Evolutionary conservation across 129 eudicot species (phyloP).

Genomic region (Tanacetum coccineum): DNA sequence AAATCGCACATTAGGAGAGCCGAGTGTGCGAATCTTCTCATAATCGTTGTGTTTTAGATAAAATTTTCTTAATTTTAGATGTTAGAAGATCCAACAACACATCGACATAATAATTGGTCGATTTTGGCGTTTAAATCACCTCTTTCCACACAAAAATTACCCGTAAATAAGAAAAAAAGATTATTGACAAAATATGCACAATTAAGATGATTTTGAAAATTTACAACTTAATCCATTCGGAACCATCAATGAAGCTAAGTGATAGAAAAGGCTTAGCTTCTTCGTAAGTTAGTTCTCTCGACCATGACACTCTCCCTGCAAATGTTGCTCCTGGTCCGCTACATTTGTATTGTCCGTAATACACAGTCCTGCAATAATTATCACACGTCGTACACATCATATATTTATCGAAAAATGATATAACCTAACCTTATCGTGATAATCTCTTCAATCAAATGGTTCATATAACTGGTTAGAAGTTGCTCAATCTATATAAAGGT

Average conservation of each 20-base stretch:
- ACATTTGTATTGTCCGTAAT: conserved; percentile 96
- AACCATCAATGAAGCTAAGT: conserved; percentile 91
- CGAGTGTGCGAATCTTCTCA: background rate
- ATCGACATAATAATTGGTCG: conserved; percentile 15
- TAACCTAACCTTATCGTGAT: too few species aligned
- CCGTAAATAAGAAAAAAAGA: background rate
- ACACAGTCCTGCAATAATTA: conserved; percentile 67
- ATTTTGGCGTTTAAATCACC: conserved; percentile 6
- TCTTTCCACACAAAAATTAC: background rate
- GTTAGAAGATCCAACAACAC: conserved; percentile 21
- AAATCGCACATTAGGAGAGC: background rate
- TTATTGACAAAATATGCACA: conserved; percentile 24
- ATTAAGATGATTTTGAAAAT: background rate
- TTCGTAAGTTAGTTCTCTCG: conserved; percentile 82
- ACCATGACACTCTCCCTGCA: conserved; percentile 99
- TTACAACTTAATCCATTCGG: conserved; percentile 73
- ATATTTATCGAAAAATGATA: too few species aligned
- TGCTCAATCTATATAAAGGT: too few species aligned
- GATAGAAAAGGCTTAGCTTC: conserved; percentile 98
- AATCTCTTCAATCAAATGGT: too few species aligned
- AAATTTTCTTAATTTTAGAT: conserved; percentile 12
- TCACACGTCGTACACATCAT: too few species aligned
- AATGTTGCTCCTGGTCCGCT: conserved; percentile 87
- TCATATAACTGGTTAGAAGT: too few species aligned
- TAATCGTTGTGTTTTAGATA: background rate